Conservation (phyloP, 306 rosid genomes). For the Elaeagnus macrophylla region DNA sequence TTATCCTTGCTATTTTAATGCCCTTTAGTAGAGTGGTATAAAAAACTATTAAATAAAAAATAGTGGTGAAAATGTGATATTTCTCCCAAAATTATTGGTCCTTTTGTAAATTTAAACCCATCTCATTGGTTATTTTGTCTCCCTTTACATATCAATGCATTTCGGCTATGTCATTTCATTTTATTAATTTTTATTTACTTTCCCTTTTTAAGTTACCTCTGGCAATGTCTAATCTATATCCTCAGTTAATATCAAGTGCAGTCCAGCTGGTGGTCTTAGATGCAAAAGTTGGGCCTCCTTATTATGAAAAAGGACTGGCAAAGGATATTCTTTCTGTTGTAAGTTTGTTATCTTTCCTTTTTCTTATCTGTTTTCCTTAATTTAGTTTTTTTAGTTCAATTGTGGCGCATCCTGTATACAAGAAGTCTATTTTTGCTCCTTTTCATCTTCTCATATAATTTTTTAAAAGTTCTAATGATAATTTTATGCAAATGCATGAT, state of each 20-base stretch:
- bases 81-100: no score
- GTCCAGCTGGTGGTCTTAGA: constrained; percentile 69
- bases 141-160: background rate
- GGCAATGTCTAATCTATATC: constrained; percentile 16
- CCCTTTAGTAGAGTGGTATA: no score
- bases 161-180: background rate
- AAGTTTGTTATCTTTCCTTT: constrained; percentile 33
- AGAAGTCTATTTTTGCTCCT: no score
- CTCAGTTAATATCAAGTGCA: constrained; percentile 52
- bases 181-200: constrained; percentile 1
- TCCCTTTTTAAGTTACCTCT: background rate
- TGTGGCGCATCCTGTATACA: no score
- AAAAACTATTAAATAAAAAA: no score
- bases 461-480: no score
- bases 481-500: no score
- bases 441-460: no score
- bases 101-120: no score
- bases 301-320: constrained; percentile 75
- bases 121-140: background rate
- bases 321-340: constrained; percentile 62
- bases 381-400: background rate
- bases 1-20: no score
- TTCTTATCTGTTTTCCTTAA: constrained; percentile 7
- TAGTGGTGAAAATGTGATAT: no score
- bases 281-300: constrained; percentile 82